phyloP scores from a whole-genome alignment of 2,329 filamentous ascomycete species.

The Penicillium sp. region DNA sequence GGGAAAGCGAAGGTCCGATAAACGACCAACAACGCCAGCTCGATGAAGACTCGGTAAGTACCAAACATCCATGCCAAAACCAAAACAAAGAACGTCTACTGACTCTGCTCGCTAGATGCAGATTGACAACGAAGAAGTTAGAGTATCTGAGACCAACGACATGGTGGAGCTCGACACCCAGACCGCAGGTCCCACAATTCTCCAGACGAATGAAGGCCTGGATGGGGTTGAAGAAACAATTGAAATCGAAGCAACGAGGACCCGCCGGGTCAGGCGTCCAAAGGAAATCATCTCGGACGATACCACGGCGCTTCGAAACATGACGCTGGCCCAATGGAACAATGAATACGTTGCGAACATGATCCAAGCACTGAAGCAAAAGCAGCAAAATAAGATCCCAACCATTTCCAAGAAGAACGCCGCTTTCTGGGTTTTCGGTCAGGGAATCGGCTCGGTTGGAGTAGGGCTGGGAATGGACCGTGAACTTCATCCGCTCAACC shows the following conservation, averaged over 20 bases:
- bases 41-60: conserved; percentile 6
- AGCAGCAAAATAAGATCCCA: conserved; percentile 43
- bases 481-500: conserved; percentile 53
- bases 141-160: neutral
- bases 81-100: neutral
- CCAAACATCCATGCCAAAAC: no score
- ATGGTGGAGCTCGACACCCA: conserved; percentile 1
- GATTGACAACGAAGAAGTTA: neutral
- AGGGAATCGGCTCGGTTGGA: conserved; percentile 58
- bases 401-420: conserved; percentile 63
- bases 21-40: neutral
- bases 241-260: conserved; percentile 4
- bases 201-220: neutral
- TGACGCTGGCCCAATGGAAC: conserved; percentile 59
- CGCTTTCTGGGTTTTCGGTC: conserved; percentile 59
- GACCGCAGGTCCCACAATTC: neutral
- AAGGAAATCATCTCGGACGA: conserved; percentile 51
- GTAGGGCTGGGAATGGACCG: conserved; percentile 43
- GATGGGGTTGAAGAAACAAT: neutral
- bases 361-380: conserved; percentile 48
- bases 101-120: conserved; percentile 2
- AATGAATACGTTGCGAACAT: conserved; percentile 62
- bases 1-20: neutral
- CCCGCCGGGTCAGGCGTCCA: neutral
- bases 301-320: conserved; percentile 55